Evolutionary conservation across 2,329 filamentous ascomycete genomes (phyloP).

Genomic region (Monosporascus sp.): DNA sequence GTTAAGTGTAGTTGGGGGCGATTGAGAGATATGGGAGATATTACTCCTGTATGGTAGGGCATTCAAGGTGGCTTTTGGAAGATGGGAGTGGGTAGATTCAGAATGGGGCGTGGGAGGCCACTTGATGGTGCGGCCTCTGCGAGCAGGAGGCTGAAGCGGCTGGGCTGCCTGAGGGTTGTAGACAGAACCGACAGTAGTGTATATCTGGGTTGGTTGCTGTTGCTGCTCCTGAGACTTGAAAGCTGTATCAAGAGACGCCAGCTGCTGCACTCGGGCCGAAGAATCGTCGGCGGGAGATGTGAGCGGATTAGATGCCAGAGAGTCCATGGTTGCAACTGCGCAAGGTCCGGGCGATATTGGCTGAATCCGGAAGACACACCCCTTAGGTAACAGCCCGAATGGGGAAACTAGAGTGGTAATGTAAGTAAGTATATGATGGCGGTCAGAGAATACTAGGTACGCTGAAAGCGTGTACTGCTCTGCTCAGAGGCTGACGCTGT

Average conservation of each 20-base stretch:
- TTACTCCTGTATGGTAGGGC: constrained; percentile 28
- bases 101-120: constrained; percentile 19
- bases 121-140: constrained; percentile 44
- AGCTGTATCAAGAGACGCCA: neutral
- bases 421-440: no score
- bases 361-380: no score
- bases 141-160: constrained; percentile 46
- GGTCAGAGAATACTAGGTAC: no score
- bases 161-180: constrained; percentile 43
- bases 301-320: neutral
- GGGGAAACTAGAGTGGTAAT: no score
- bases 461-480: no score
- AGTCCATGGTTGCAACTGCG: neutral
- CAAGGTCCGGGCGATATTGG: neutral
- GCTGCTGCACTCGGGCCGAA: neutral
- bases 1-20: constrained; percentile 14
- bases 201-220: constrained; percentile 28
- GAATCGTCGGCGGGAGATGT: neutral
- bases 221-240: neutral
- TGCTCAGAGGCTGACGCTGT: no score
- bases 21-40: constrained; percentile 12
- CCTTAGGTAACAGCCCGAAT: no score
- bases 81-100: constrained; percentile 18
- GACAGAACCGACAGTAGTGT: constrained; percentile 53
- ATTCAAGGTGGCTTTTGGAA: constrained; percentile 31